These are phyloP conservation scores for Nemania sp. DNA, from an alignment of 2,329 filamentous ascomycete genomes.

Conservation along the genomic window DNA sequence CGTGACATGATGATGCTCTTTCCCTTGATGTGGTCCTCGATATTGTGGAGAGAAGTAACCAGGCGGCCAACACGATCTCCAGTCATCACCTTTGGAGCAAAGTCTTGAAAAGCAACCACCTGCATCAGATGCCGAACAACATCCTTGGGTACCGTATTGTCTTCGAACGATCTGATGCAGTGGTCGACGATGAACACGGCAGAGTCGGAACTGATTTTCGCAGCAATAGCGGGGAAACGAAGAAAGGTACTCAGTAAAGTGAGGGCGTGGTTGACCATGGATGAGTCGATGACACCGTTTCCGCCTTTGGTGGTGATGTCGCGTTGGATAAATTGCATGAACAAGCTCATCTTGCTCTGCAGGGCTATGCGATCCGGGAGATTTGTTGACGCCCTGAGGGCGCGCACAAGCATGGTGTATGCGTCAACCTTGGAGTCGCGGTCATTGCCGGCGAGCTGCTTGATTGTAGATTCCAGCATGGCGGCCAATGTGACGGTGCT, in stretches of 20 bases:
- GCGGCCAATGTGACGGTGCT: conserved; percentile 64
- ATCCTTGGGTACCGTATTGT: conserved; percentile 72
- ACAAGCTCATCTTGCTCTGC: conserved; percentile 73
- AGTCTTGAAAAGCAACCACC: conserved; percentile 79
- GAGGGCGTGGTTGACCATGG: conserved; percentile 76
- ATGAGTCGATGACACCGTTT: conserved; percentile 63
- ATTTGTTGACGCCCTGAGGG: conserved; percentile 80
- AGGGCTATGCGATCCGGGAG: conserved; percentile 76
- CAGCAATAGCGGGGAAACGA: conserved; percentile 71
- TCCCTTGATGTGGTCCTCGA: conserved; percentile 75
- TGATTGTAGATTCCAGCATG: conserved; percentile 84
- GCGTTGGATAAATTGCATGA: conserved; percentile 82
- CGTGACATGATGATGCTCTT: conserved; percentile 81
- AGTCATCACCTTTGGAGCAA: conserved; percentile 75
- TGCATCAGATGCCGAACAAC: conserved; percentile 80
- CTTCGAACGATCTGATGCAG: conserved; percentile 73
- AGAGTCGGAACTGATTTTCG: conserved; percentile 77
- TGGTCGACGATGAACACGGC: conserved; percentile 80
- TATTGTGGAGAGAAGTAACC: conserved; percentile 69
- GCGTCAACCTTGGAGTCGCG: conserved; percentile 78
- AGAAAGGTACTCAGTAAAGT: conserved; percentile 78
- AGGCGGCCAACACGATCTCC: conserved; percentile 70
- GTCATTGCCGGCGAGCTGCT: conserved; percentile 77
- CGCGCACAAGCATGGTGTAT: conserved; percentile 77
- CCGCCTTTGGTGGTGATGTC: conserved; percentile 70